Conservation (phyloP, 148 eudicot genomes). For the Cornus suecica region DNA sequence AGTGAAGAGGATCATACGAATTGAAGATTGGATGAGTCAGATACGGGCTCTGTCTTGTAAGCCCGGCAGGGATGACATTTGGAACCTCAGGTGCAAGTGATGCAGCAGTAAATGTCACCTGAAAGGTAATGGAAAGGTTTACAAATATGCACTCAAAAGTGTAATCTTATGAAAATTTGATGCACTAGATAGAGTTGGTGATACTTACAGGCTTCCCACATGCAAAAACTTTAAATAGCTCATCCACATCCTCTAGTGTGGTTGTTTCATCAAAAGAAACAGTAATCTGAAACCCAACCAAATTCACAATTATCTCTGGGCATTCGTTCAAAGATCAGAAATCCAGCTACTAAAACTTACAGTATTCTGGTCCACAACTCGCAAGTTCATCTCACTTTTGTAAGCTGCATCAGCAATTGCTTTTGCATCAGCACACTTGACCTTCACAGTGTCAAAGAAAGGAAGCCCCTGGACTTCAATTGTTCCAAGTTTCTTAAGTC, state of each 20-base stretch:
- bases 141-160: background rate
- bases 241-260: constrained; percentile 83
- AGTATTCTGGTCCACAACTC: constrained; percentile 73
- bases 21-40: constrained; percentile 83
- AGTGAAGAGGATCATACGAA: constrained; percentile 53
- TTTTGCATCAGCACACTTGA: constrained; percentile 66
- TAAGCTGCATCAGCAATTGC: constrained; percentile 76
- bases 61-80: constrained; percentile 68
- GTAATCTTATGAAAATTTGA: background rate
- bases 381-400: constrained; percentile 80
- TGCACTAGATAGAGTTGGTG: background rate
- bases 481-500: constrained; percentile 83
- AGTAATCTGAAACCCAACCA: constrained; percentile 57
- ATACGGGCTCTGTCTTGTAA: constrained; percentile 75
- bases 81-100: constrained; percentile 80
- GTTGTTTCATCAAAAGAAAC: constrained; percentile 90
- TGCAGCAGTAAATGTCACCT: constrained; percentile 87
- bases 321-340: background rate
- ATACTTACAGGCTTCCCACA: constrained; percentile 74
- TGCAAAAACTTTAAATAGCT: constrained; percentile 78
- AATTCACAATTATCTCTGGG: background rate
- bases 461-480: constrained; percentile 74
- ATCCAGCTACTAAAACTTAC: constrained; percentile 38
- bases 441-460: constrained; percentile 95
- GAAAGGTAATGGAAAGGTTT: constrained; percentile 19